Evolutionary conservation across 768 basidiomycete genomes (phyloP), one percentile per base, ranked within the genome.

Genomic region (Naganishia randhawae): DNA sequence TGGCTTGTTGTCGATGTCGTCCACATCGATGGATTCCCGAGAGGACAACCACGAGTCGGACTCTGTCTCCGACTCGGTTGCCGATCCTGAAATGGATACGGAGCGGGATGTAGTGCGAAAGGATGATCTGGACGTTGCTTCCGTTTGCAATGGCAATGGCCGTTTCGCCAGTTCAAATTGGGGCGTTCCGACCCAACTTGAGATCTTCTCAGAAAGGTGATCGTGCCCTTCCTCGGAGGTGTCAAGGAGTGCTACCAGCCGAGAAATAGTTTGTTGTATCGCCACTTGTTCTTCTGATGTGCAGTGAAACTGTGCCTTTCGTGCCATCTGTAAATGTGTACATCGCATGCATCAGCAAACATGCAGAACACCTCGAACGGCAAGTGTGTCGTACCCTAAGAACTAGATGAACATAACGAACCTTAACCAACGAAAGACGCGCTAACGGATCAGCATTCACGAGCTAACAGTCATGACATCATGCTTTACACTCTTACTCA

Each of bases 31-130:
- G 1, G 57, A 61, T 61, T 61, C 57, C 22, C 57, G 1, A 11
- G 57, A 61, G 9, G 57, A 61, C n/a, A 61, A 19, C 35, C 37
- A 61, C 22, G 57, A 61, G 19, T 39, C 57, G 5, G 57, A 61
- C 22, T 25, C 37, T 9, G 57, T 29, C 13, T 61, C 57, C 2
- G 57, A 61, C 27, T 61, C 57, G 31, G 54, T 33, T 37, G 31
- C 54, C 5, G 57, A 61, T 11, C 31, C 57, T 2, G 57, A 41
- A 2, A 41, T 22, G 35, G 57, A 61, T 13, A 35, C 31, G n/a
- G 54, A 37, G n/a, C 32, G 33, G 2, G 29, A 32, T 16, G 54
- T 55, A 6, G 54, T 33, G 6, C 7, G 10, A 35, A 7, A 19
- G 1, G 33, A 55, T 16, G 54, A 55, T 22, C 31, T 32, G 1